Evolutionary conservation across 2,329 filamentous ascomycete genomes (phyloP).

Genomic region (Chrysosporium keratinophilum): DNA sequence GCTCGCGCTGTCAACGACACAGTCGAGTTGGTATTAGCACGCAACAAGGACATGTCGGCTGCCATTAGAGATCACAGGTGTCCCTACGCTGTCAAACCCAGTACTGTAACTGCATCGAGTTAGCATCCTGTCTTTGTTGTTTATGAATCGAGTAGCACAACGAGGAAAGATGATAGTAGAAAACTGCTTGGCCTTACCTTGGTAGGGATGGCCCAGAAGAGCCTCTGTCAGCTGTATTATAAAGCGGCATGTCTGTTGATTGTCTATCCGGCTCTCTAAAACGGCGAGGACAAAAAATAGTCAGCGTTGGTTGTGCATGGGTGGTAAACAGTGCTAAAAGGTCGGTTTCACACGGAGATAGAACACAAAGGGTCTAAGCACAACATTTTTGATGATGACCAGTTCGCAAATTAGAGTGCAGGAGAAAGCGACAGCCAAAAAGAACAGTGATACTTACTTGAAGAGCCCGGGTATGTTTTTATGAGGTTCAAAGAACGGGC

Average conservation of each 20-base stretch:
- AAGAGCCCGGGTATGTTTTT: not conserved
- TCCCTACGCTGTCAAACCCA: not conserved
- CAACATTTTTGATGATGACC: not conserved
- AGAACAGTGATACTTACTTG: not conserved
- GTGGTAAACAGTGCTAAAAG: not conserved
- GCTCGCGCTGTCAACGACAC: not conserved
- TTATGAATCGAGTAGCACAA: not conserved
- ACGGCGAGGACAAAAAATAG: not conserved
- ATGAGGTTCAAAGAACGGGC: too few relatives aligned
- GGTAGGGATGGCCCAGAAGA: slow-evolving; percentile 2
- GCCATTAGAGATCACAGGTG: not conserved
- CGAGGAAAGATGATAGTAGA: not conserved
- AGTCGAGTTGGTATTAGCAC: not conserved
- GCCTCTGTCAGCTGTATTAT: not conserved
- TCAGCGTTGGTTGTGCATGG: not conserved
- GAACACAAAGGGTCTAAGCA: not conserved
- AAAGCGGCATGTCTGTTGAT: not conserved
- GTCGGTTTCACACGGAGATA: not conserved
- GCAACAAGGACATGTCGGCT: not conserved
- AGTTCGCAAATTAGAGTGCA: not conserved
- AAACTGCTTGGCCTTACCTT: slow-evolving; percentile 3
- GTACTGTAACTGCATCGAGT: not conserved
- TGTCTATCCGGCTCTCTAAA: not conserved
- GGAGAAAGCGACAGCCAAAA: not conserved
- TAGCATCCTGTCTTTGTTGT: not conserved